These are phyloP conservation scores for Mallotus nudiflorus DNA, from an alignment of 345 rosid species.

Conservation along the genomic window DNA sequence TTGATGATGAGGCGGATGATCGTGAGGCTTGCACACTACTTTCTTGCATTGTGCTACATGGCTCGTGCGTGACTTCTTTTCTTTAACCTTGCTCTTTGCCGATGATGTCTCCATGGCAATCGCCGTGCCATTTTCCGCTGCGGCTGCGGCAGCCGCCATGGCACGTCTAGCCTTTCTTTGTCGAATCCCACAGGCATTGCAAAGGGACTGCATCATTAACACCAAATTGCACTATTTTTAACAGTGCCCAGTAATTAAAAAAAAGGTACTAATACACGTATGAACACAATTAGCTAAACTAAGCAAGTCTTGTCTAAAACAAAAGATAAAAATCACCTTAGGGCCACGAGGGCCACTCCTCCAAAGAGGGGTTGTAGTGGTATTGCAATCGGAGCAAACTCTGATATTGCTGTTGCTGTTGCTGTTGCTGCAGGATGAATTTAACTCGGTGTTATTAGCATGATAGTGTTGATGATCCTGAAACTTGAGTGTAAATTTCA, in stretches of 20 bases:
- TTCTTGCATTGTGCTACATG: conserved; percentile 35
- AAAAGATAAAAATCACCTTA: conserved; percentile 36
- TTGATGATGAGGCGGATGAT: neutral
- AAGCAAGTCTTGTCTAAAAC: too few relatives aligned
- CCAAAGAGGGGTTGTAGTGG: conserved; percentile 72
- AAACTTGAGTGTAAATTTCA: conserved; percentile 16
- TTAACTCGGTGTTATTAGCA: neutral
- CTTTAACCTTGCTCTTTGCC: conserved; percentile 38
- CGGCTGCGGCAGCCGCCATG: conserved; percentile 45
- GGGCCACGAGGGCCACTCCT: conserved; percentile 71
- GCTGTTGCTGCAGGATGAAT: neutral
- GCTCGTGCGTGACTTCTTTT: conserved; percentile 39
- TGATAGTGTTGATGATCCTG: conserved; percentile 21
- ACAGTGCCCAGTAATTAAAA: too few relatives aligned
- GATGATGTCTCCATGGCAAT: conserved; percentile 1
- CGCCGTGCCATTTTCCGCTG: neutral
- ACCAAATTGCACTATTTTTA: too few relatives aligned
- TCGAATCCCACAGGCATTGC: conserved; percentile 91
- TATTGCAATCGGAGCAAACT: conserved; percentile 60
- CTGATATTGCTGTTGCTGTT: conserved; percentile 25
- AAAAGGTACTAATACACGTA: too few relatives aligned
- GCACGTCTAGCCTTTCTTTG: conserved; percentile 89
- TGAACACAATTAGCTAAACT: too few relatives aligned
- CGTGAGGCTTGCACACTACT: conserved; percentile 31
- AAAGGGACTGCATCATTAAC: conserved; percentile 67